Evolutionary conservation across 2,329 filamentous ascomycete genomes (phyloP).

Genomic region (Aspergillus ibericus): DNA sequence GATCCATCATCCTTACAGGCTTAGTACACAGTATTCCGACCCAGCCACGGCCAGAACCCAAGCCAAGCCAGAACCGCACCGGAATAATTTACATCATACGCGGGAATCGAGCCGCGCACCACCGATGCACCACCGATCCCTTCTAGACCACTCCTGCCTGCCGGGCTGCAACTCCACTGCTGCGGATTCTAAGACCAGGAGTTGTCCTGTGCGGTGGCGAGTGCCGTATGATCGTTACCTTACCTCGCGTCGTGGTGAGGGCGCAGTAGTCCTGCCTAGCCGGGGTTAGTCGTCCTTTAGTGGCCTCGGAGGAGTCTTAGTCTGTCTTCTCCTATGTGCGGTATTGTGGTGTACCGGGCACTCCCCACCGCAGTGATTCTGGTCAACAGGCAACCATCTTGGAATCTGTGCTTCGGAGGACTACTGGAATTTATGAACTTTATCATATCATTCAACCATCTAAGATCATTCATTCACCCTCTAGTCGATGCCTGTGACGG

Average conservation of each 20-base stretch:
- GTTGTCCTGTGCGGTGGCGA: slow-evolving; percentile 21
- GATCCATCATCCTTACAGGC: neutral
- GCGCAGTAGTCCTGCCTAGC: no score
- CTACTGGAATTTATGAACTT: no score
- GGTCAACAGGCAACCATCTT: no score
- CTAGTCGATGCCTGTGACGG: neutral
- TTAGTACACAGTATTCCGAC: neutral
- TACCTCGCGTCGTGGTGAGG: neutral
- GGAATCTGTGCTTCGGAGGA: no score
- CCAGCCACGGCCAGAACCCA: slow-evolving; percentile 10
- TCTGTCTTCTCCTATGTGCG: no score
- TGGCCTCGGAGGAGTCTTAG: no score
- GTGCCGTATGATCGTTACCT: slow-evolving; percentile 7
- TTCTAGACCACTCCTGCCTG: slow-evolving; percentile 13
- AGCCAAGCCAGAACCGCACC: neutral
- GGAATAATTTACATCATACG: slow-evolving; percentile 13
- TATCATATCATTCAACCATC: no score
- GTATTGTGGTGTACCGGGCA: no score
- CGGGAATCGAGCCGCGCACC: slow-evolving; percentile 8
- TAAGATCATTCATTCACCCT: no score
- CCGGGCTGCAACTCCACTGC: slow-evolving; percentile 14
- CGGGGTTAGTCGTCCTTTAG: no score
- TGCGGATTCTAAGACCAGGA: slow-evolving; percentile 9
- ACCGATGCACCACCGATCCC: slow-evolving; percentile 10
- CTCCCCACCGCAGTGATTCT: no score